Evolutionary conservation across 1,139 yeast species (phyloP).

Genomic region (Debaryomyces sp.): DNA sequence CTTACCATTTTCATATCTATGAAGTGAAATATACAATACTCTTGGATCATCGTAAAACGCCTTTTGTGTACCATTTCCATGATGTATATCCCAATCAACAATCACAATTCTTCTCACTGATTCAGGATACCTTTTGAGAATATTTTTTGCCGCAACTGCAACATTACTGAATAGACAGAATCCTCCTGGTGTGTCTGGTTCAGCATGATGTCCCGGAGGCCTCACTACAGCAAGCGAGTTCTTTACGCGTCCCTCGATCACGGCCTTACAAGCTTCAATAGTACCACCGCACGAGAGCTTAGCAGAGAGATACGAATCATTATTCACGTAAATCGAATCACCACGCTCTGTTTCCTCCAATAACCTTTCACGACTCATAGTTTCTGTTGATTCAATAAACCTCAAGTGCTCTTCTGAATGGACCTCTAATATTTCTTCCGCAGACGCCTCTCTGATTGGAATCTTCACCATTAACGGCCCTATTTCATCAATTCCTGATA

Average conservation of each 20-base stretch:
- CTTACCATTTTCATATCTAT: slow-evolving; percentile 88
- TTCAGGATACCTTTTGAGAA: slow-evolving; percentile 83
- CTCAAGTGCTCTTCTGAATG: slow-evolving; percentile 82
- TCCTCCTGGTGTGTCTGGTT: slow-evolving; percentile 96
- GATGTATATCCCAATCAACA: slow-evolving; percentile 97
- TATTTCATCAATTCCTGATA: slow-evolving; percentile 78
- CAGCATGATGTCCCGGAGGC: slow-evolving; percentile 99
- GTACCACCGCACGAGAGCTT: slow-evolving; percentile 95
- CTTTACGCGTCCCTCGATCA: slow-evolving; percentile 87
- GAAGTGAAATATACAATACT: slow-evolving; percentile 87
- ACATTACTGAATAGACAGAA: slow-evolving; percentile 95
- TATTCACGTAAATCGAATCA: slow-evolving; percentile 93
- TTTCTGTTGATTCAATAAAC: slow-evolving; percentile 73
- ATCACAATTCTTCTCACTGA: slow-evolving; percentile 81
- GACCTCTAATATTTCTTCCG: slow-evolving; percentile 83
- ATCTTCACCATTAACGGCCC: slow-evolving; percentile 90
- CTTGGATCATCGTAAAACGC: slow-evolving; percentile 88
- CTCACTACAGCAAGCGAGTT: slow-evolving; percentile 94
- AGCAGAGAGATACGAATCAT: slow-evolving; percentile 87
- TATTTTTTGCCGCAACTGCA: slow-evolving; percentile 93
- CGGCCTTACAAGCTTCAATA: slow-evolving; percentile 95
- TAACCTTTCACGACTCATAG: slow-evolving; percentile 77
- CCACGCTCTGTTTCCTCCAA: slow-evolving; percentile 87
- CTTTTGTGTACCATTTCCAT: slow-evolving; percentile 97
- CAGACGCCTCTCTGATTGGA: slow-evolving; percentile 86